Base-by-base conservation (phyloP, 495 filamentous ascomycete genomes). In the Geoglossum glabrum region DNA sequence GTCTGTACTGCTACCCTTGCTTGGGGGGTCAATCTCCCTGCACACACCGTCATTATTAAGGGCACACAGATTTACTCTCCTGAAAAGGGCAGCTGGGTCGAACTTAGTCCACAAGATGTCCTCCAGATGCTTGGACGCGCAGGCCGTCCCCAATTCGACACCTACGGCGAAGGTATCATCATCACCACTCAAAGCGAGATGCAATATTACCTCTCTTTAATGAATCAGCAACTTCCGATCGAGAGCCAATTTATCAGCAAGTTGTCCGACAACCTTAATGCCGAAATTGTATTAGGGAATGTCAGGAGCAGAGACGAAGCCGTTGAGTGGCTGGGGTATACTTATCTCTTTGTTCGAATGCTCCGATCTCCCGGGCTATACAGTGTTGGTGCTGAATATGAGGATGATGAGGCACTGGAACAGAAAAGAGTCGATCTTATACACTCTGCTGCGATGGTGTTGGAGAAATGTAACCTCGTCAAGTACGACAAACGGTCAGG, bases 61-160 rank as follows among this genome's bases (percentile, higher is more conserved):
- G 89, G 89, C 40, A 99, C 92, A 0, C 88, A 95, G 66, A 83
- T 97, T 40, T 99, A 99, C 68, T 97, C 93, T 3, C 93, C 92
- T 0, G 92, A 99, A 67, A 97, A 96, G 70, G 92, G 92, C 71
- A 90, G 86, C 67, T 99, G 92, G 90, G 93, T 99, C 17, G 93
- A 99, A 64, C 67, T 99, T 58, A 95, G 89, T 63, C 92, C 93
- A 11, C 92, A 99, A 65, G 92, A 99, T 70, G 90, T 97, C 45
- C 74, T 99, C 34, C 92, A 99, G 68, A 99, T 99, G 92, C 81
- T 99, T 62, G 92, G 92, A 63, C 88, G 92, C 72, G 92, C 92
- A 46, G 92, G 92, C 66, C 81, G 92, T 57, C 92, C 92, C 9
- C 92, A 99, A 63, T 99, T 87, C 64, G 92, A 99, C 68, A 96